These are phyloP conservation scores for Colletotrichum noveboracense DNA, from an alignment of 2,329 filamentous ascomycete genomes.

Conservation along the genomic window DNA sequence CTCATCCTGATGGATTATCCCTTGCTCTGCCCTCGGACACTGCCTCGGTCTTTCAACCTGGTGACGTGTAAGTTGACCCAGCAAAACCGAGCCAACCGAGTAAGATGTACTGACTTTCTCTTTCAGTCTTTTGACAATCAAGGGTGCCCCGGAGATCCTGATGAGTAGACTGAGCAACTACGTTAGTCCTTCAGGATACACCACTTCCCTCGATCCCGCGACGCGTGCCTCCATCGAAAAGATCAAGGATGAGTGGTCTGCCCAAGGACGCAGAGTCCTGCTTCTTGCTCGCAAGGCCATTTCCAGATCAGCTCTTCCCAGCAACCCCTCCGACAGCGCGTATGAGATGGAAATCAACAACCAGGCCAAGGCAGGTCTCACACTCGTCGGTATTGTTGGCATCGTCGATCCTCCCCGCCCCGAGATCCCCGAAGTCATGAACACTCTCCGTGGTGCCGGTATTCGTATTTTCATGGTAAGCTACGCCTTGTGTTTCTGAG, in stretches of 20 bases:
- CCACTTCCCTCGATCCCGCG: constrained; percentile 51
- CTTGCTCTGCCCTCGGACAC: constrained; percentile 20
- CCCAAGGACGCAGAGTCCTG: constrained; percentile 71
- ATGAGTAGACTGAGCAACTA: constrained; percentile 66
- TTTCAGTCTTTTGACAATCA: constrained; percentile 70
- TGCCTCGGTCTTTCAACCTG: constrained; percentile 27
- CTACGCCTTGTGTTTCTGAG: neutral
- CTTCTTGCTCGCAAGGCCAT: constrained; percentile 68
- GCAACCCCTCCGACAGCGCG: constrained; percentile 24
- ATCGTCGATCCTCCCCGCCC: constrained; percentile 80
- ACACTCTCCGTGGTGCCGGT: constrained; percentile 70
- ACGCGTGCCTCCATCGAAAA: constrained; percentile 54
- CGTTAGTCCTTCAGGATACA: constrained; percentile 59
- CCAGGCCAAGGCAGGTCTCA: constrained; percentile 62
- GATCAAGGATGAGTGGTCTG: constrained; percentile 72
- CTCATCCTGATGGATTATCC: constrained; percentile 29
- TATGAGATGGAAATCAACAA: constrained; percentile 64
- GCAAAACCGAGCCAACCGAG: neutral
- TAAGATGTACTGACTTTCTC: neutral
- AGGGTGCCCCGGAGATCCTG: constrained; percentile 79
- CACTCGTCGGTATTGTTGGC: constrained; percentile 75
- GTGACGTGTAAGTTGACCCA: constrained; percentile 32
- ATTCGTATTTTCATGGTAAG: constrained; percentile 79
- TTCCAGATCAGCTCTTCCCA: constrained; percentile 30
- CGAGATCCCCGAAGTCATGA: constrained; percentile 72